Evolutionary conservation across 2,329 filamentous ascomycete species (phyloP), one percentile per base, ranked within the genome.

Genomic region (Albophoma yamanashiensis): DNA sequence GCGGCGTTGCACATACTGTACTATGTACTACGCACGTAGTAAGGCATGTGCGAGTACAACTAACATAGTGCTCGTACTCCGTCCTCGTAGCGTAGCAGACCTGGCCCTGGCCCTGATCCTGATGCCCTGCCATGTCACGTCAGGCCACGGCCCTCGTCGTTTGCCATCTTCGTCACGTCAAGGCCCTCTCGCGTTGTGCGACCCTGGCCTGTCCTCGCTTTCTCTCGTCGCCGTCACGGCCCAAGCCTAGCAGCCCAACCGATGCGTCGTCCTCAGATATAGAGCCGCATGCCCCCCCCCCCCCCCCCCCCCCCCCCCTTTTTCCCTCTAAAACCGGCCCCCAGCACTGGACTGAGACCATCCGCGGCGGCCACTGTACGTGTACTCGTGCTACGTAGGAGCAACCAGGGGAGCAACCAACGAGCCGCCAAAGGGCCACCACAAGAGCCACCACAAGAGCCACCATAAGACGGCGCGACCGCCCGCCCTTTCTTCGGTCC

Each of bases 51-150:
- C n/a, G n/a, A n/a, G n/a, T n/a, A n/a, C n/a, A n/a, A n/a, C n/a
- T n/a, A n/a, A n/a, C n/a, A n/a, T n/a, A n/a, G 34, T 36, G 9
- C 9, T 36, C 34, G 34, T 36, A 36, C 27, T 31, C 27, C 3
- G 3, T 31, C 27, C 27, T 36, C 34, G 34, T 36, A 36, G 34
- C 34, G 47, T 25, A 50, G 45, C 45, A 53, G 50, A n/a, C n/a
- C n/a, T n/a, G n/a, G n/a, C 14, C 50, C 50, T 53, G 50, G 50
- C 50, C 50, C 50, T 36, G 36, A 31, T 31, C 50, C n/a, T 14
- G 31, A 8, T 31, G 61, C 66, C 58, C 59, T 63, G 64, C 62
- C 66, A 62, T 68, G 55, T 42, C 55, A 34, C 27, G 55, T 42
- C 55, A 42, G 25, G 55, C 40, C 55, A 43, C 14, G 38, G 66